phyloP scores from a whole-genome alignment of 2,329 filamentous ascomycete species.

The Exophiala lecanii-corni region DNA sequence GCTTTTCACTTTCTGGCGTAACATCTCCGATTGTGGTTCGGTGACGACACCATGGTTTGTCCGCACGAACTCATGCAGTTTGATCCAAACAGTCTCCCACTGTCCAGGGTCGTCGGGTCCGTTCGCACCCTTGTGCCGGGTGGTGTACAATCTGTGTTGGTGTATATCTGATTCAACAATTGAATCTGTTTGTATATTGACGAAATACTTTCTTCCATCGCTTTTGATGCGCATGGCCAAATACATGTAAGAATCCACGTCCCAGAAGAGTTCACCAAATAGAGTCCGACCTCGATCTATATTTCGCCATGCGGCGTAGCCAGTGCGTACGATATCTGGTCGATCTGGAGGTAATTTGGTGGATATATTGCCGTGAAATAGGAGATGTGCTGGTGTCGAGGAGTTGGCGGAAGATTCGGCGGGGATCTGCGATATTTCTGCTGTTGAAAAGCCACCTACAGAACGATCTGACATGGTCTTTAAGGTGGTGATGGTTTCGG shows the following conservation, averaged over 20 bases:
- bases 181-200: conserved; percentile 93
- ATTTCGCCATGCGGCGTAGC: conserved; percentile 89
- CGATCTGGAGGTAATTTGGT: conserved; percentile 72
- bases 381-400: conserved; percentile 57
- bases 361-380: conserved; percentile 85
- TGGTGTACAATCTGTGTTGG: conserved; percentile 74
- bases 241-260: conserved; percentile 84
- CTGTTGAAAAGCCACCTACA: conserved; percentile 79
- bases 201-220: conserved; percentile 85
- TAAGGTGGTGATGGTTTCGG: conserved; percentile 41
- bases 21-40: conserved; percentile 85
- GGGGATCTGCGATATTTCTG: conserved; percentile 63
- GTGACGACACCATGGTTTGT: conserved; percentile 90
- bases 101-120: conserved; percentile 57
- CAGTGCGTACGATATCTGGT: conserved; percentile 70
- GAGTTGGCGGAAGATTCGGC: conserved; percentile 37
- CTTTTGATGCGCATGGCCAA: conserved; percentile 84
- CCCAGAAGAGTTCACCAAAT: conserved; percentile 83
- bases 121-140: conserved; percentile 35
- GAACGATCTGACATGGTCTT: conserved; percentile 84
- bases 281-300: conserved; percentile 68
- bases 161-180: conserved; percentile 94
- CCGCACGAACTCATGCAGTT: conserved; percentile 87
- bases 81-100: conserved; percentile 94
- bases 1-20: conserved; percentile 78